phyloP scores from a whole-genome alignment of 352 stramenopile species.

The Phytophthora pini region DNA sequence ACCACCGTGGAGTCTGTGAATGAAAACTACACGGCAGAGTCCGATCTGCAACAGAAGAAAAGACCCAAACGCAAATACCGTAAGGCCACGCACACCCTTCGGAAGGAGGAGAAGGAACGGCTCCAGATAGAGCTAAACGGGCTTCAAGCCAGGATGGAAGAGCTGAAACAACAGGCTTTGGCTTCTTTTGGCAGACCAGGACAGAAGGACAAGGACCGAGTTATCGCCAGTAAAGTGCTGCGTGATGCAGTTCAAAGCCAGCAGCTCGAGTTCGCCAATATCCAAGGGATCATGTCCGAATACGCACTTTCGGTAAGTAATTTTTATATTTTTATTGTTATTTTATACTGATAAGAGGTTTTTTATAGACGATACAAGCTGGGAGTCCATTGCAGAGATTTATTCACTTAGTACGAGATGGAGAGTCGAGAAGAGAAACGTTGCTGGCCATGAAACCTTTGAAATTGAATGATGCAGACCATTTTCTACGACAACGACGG shows the following conservation, averaged over 20 bases:
- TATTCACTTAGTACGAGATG: slow-evolving; percentile 34
- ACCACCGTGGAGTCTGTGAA: slow-evolving; percentile 3
- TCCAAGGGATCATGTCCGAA: slow-evolving; percentile 51
- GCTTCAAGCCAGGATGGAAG: slow-evolving; percentile 29
- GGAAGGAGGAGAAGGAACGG: slow-evolving; percentile 46
- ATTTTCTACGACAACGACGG: slow-evolving; percentile 39
- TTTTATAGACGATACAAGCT: slow-evolving; percentile 39
- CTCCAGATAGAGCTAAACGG: slow-evolving; percentile 30
- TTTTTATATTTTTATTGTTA: slow-evolving; percentile 1
- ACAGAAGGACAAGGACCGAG: slow-evolving; percentile 34
- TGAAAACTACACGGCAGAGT: slow-evolving; percentile 3
- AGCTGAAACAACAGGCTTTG: slow-evolving; percentile 37
- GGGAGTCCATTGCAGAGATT: slow-evolving; percentile 40
- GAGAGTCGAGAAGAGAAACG: slow-evolving; percentile 13
- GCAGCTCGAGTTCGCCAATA: slow-evolving; percentile 45
- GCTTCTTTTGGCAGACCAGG: slow-evolving; percentile 23
- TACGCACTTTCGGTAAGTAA: slow-evolving; percentile 42
- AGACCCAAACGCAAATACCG: slow-evolving; percentile 35
- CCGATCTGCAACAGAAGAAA: slow-evolving; percentile 6
- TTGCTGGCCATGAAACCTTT: slow-evolving; percentile 32
- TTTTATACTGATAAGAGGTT: neutral
- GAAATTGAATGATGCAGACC: slow-evolving; percentile 37
- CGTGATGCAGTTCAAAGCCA: slow-evolving; percentile 45
- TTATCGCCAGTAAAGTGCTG: slow-evolving; percentile 38
- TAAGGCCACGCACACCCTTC: slow-evolving; percentile 46